phyloP scores from a whole-genome alignment of 306 rosid genomes.

The Dalbergia cochinchinensis region DNA sequence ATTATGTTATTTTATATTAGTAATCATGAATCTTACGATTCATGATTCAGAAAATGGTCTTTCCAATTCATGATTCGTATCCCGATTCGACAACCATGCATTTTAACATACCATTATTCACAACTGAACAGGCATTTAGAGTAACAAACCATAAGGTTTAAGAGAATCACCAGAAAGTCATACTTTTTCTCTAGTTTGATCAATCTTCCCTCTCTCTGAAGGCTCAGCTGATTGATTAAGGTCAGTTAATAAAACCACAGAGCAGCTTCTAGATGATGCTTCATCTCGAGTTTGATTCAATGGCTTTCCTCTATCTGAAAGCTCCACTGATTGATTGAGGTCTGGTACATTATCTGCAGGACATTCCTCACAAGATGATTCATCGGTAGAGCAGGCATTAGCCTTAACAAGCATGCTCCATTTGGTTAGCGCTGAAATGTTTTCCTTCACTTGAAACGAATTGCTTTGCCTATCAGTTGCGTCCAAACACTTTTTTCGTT shows the following conservation, averaged over 20 bases:
- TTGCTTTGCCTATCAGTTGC: conserved; percentile 43
- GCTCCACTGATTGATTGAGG: conserved; percentile 51
- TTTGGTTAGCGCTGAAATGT: conserved; percentile 49
- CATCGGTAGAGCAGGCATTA: conserved; percentile 40
- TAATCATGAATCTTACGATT: no score
- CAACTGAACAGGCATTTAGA: conserved; percentile 14
- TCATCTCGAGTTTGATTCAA: conserved; percentile 35
- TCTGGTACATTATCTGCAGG: conserved; percentile 48
- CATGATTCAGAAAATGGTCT: no score
- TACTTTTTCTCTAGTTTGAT: conserved; percentile 55
- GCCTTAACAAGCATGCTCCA: conserved; percentile 51
- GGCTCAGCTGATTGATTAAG: conserved; percentile 56
- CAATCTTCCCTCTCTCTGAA: conserved; percentile 35
- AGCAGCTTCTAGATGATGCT: conserved; percentile 48
- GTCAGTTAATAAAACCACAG: conserved; percentile 43
- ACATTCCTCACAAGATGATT: conserved; percentile 49
- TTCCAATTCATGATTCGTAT: no score
- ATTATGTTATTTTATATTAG: no score
- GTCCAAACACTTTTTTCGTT: conserved; percentile 55
- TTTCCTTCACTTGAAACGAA: conserved; percentile 43
- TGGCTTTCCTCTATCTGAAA: conserved; percentile 40
- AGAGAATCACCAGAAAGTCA: conserved; percentile 44
- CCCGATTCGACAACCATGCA: no score
- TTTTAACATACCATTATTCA: background rate
- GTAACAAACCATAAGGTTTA: conserved; percentile 35